Evolutionary conservation across 768 basidiomycete species (phyloP).

Genomic region (Brasilioporus rufonigricans): DNA sequence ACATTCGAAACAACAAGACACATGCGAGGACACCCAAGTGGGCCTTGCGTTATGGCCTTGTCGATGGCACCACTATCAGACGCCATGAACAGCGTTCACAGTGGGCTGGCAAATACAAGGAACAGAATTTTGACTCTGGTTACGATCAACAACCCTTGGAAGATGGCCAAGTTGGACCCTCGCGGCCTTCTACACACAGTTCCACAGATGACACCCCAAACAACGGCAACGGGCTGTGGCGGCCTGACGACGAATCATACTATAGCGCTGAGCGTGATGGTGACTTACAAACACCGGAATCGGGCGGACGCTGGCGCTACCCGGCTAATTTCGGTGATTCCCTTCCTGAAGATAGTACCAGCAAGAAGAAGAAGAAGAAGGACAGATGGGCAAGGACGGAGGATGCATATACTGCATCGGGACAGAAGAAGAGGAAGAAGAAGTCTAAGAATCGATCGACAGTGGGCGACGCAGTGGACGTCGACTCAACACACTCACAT

Average conservation of each 20-base stretch:
- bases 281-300: slow-evolving; percentile 35
- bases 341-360: slow-evolving; percentile 35
- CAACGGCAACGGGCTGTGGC: slow-evolving; percentile 62
- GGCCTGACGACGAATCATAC: slow-evolving; percentile 70
- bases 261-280: slow-evolving; percentile 48
- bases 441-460: slow-evolving; percentile 52
- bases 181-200: slow-evolving; percentile 9
- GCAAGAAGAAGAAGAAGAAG: slow-evolving; percentile 74
- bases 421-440: slow-evolving; percentile 62
- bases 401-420: slow-evolving; percentile 62
- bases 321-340: slow-evolving; percentile 79
- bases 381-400: slow-evolving; percentile 86
- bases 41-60: slow-evolving; percentile 86
- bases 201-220: slow-evolving; percentile 13
- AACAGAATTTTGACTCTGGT: slow-evolving; percentile 68
- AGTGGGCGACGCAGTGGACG: slow-evolving; percentile 31
- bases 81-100: slow-evolving; percentile 79
- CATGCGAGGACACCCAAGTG: slow-evolving; percentile 93
- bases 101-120: slow-evolving; percentile 86
- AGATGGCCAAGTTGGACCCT: slow-evolving; percentile 66
- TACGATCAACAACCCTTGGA: slow-evolving; percentile 70
- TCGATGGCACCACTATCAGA: slow-evolving; percentile 73
- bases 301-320: slow-evolving; percentile 71
- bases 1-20: slow-evolving; percentile 94
- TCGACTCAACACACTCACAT: slow-evolving; percentile 33